Percentiles rank a stretch among this genome's conserved stretches.
These are phyloP conservation scores for Lomentospora prolificans DNA, from an alignment of 2,329 filamentous ascomycete genomes.

Conservation along the genomic window DNA sequence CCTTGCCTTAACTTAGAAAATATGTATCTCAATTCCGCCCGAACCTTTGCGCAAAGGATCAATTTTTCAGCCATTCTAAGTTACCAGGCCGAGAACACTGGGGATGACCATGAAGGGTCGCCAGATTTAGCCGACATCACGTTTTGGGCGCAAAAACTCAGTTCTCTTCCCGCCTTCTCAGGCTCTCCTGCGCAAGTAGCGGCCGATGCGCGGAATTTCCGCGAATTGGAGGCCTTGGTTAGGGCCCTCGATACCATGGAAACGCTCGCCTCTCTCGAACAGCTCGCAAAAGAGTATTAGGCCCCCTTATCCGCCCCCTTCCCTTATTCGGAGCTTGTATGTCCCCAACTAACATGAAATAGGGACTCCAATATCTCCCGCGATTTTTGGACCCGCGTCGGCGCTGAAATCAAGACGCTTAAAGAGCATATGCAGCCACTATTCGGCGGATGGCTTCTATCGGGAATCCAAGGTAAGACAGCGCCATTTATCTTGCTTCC, in stretches of 20 bases:
- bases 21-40: slow-evolving; percentile 43
- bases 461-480: slow-evolving; percentile 42
- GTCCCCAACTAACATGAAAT: background rate
- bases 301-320: too few relatives aligned
- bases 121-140: slow-evolving; percentile 27
- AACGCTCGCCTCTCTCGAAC: slow-evolving; percentile 48
- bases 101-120: slow-evolving; percentile 27
- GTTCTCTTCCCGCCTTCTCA: slow-evolving; percentile 5
- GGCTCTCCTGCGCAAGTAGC: slow-evolving; percentile 32
- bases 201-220: slow-evolving; percentile 50
- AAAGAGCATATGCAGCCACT: slow-evolving; percentile 50
- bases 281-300: slow-evolving; percentile 39
- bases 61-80: slow-evolving; percentile 38
- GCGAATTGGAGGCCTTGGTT: slow-evolving; percentile 59
- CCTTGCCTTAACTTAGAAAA: slow-evolving; percentile 25
- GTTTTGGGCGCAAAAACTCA: slow-evolving; percentile 28
- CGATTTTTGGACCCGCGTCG: slow-evolving; percentile 45
- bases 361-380: slow-evolving; percentile 26
- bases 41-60: slow-evolving; percentile 41
- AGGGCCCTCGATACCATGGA: slow-evolving; percentile 59
- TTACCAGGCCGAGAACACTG: slow-evolving; percentile 20
- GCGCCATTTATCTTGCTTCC: background rate
- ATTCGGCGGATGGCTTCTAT: slow-evolving; percentile 54
- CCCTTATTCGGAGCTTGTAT: too few relatives aligned
- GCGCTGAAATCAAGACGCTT: slow-evolving; percentile 40